Base-by-base conservation (phyloP, 1,139 yeast species). In the Candida labiduridarum region DNA sequence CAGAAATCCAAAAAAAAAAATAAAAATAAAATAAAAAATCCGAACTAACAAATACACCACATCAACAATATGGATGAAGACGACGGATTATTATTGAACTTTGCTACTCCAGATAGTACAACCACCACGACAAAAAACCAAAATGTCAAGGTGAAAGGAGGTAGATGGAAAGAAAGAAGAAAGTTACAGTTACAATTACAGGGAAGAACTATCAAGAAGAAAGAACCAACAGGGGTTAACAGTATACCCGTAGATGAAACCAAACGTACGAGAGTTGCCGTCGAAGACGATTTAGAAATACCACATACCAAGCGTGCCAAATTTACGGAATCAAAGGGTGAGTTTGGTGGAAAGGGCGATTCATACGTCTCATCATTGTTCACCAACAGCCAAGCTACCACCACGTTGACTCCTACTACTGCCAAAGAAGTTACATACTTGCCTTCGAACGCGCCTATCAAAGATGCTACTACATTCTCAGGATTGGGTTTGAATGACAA, bases 401-500 rank as follows among this genome's bases (percentile, higher is more conserved):
- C 68, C 1, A 61, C 59, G 10, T 59, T 78, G 42, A 55, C 66
- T 42, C 60, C 67, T 39, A 61, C 71, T 7, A 54, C 52, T 5
- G 49, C 52, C 5, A 52, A 51, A 22, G 56, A 52, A 15, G 56
- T 52, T 4, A 62, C 70, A 0, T 65, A 68, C 46, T 58, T 63
- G 7, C 89, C 96, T 0, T 89, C 97, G 0, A 92, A 94, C 70
- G 98, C 98, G 0, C 96, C 96, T 0, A 66, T 87, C 33, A 75
- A 74, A 19, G 95, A 87, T 60, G 77, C 87, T 2, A 79, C 87
- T 1, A 73, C 85, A 1, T 94, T 94, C 60, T 77, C 72, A 25
- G 89, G 89, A 0, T 72, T 92, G 45, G 96, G 96, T 0, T 69
- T 92, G 27, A 79, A 80, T 54, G 81, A 78, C 7, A 67, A 69